These are phyloP conservation scores for Jatropha curcas DNA, from an alignment of 345 rosid genomes.

Conservation along the genomic window DNA sequence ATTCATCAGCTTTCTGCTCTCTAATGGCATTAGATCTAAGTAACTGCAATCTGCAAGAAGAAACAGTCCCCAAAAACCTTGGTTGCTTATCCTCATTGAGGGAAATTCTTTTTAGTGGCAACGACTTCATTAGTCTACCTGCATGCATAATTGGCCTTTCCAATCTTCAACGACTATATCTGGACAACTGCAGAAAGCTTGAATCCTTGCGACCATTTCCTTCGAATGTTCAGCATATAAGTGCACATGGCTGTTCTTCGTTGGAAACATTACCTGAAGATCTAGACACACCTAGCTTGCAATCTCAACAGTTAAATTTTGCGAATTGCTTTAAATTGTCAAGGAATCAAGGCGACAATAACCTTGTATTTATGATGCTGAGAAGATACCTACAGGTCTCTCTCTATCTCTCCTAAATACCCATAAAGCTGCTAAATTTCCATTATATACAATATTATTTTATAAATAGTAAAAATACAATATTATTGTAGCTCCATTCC, in stretches of 20 bases:
- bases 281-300: neutral
- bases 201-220: slow-evolving; percentile 16
- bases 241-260: slow-evolving; percentile 12
- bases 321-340: slow-evolving; percentile 8
- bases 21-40: neutral
- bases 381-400: neutral
- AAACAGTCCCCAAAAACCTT: neutral
- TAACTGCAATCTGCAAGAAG: slow-evolving; percentile 9
- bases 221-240: neutral
- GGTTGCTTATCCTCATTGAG: slow-evolving; percentile 5
- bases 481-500: too few species aligned
- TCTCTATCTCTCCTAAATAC: too few species aligned
- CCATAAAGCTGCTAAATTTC: too few species aligned
- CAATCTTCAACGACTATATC: neutral
- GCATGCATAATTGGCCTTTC: slow-evolving; percentile 3
- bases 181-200: slow-evolving; percentile 26
- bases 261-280: slow-evolving; percentile 10
- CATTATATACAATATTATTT: too few species aligned
- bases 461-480: too few species aligned
- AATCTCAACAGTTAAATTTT: neutral
- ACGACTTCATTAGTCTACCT: slow-evolving; percentile 6
- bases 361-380: neutral
- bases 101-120: slow-evolving; percentile 6
- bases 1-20: slow-evolving; percentile 18
- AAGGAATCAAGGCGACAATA: neutral